A percentile compares a stretch with the other conserved stretches of the same genome.
These are phyloP conservation scores for Larix kaempferi DNA, from an alignment of 75 land plant species.

Conservation along the genomic window DNA sequence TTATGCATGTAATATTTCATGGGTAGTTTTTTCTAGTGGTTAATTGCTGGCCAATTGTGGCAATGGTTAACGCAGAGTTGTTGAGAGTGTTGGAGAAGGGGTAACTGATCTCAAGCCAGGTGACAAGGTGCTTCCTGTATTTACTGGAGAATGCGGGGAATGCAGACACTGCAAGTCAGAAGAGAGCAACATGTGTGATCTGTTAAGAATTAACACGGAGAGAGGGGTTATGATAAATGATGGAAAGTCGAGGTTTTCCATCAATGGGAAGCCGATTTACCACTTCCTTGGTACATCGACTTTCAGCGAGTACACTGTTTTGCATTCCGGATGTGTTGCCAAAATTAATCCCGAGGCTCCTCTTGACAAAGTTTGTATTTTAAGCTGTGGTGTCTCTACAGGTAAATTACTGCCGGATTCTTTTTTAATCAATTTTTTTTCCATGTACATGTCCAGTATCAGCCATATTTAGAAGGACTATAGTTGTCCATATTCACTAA, in stretches of 20 bases:
- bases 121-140: constrained; percentile 76
- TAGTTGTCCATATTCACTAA: no score
- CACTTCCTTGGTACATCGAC: constrained; percentile 79
- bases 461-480: no score
- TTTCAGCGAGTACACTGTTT: constrained; percentile 86
- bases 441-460: neutral
- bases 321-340: constrained; percentile 69
- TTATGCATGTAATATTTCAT: no score
- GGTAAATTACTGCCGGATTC: constrained; percentile 25
- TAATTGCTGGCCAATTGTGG: no score
- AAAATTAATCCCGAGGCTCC: constrained; percentile 76
- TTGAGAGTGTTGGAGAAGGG: constrained; percentile 83
- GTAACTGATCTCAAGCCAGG: constrained; percentile 65
- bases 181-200: constrained; percentile 73
- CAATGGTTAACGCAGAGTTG: constrained; percentile 31
- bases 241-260: constrained; percentile 58
- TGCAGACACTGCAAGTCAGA: constrained; percentile 67
- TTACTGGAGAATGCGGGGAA: constrained; percentile 74
- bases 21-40: no score
- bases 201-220: constrained; percentile 51
- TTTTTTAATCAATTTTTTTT: neutral
- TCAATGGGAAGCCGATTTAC: constrained; percentile 55
- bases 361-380: constrained; percentile 77
- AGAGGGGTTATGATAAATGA: constrained; percentile 61
- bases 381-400: constrained; percentile 81